Base-by-base conservation (phyloP, 495 filamentous ascomycete genomes). In the Cenococcum geophilum region DNA sequence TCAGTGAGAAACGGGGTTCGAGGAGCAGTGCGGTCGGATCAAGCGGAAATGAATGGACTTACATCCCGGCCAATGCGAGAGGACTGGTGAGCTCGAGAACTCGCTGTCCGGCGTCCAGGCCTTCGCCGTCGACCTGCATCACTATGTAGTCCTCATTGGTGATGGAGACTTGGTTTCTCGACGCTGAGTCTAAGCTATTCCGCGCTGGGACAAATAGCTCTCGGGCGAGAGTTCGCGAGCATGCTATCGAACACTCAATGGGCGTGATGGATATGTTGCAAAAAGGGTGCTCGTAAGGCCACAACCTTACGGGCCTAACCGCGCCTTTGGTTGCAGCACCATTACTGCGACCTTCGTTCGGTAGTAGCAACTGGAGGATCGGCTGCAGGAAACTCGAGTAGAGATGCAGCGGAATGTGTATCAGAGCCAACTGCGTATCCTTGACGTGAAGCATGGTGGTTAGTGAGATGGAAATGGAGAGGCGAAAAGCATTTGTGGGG, bases 181-280 rank as follows among this genome's bases (percentile, higher is more conserved):
- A 75, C 45, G 45, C 72, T 6, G 76, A 20, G 61, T 67, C 10
- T 76, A 82, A 14, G 79, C 73, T 8, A 74, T 78, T 55, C 76
- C 75, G 68, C 47, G 85, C 76, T 4, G 91, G 89, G 42, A 80
- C 73, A 68, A 97, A 96, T 55, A 93, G 82, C 59, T 80, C 80
- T 51, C 82, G 74, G 14, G 88, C 86, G 73, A 89, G 84, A 37
- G 79, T 77, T 60, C 80, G 81, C 35, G 90, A 85, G 74, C 93
- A 97, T 53, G 93, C 91, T 43, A 98, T 81, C 4, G 91, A 96
- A 76, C 92, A 96, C 73, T 97, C 93, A 32, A 93, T 82, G 0
- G 92, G 89, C 0, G 92, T 97, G 66, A 98, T 80, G 43, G 88
- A 92, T 67, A 98, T 85, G 72, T 98, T 97, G 63, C 95, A 79